Conservation (phyloP, 345 rosid species). For the Ailanthus altissimus region DNA sequence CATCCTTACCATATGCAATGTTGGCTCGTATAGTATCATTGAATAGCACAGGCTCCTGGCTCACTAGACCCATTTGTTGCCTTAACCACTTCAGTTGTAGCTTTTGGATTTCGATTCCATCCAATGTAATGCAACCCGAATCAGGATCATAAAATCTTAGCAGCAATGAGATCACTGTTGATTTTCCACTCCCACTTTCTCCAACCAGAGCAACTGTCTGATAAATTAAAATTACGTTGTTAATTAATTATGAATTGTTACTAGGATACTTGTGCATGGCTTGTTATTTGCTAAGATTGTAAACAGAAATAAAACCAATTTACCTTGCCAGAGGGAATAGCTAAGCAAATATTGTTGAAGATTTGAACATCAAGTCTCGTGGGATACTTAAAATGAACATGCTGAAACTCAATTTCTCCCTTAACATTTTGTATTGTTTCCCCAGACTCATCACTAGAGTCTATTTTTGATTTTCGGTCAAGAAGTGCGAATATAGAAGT, state of each 20-base stretch:
- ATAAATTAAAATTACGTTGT: neutral
- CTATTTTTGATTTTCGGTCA: conserved; percentile 38
- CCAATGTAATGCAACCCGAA: conserved; percentile 30
- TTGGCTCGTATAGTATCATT: conserved; percentile 23
- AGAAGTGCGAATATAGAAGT: conserved; percentile 46
- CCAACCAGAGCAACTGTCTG: conserved; percentile 56
- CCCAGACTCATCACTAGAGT: conserved; percentile 38
- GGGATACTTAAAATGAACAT: conserved; percentile 41
- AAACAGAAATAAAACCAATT: neutral
- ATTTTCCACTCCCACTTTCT: conserved; percentile 56
- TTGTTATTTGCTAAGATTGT: neutral
- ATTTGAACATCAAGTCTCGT: conserved; percentile 42
- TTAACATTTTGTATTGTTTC: conserved; percentile 30
- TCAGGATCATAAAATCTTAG: conserved; percentile 47
- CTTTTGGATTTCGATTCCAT: conserved; percentile 31
- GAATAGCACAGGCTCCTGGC: conserved; percentile 41
- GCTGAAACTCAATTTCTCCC: conserved; percentile 42
- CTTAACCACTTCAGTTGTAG: conserved; percentile 38
- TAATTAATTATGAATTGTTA: neutral
- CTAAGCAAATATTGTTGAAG: conserved; percentile 40
- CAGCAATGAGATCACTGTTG: conserved; percentile 44
- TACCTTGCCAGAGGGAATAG: conserved; percentile 47
- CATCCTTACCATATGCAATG: conserved; percentile 41
- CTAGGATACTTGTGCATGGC: neutral
- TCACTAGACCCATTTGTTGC: conserved; percentile 38